A percentile compares a stretch with the other conserved stretches of the same genome.
phyloP scores from a whole-genome alignment of 345 rosid genomes.

The Populus alba region DNA sequence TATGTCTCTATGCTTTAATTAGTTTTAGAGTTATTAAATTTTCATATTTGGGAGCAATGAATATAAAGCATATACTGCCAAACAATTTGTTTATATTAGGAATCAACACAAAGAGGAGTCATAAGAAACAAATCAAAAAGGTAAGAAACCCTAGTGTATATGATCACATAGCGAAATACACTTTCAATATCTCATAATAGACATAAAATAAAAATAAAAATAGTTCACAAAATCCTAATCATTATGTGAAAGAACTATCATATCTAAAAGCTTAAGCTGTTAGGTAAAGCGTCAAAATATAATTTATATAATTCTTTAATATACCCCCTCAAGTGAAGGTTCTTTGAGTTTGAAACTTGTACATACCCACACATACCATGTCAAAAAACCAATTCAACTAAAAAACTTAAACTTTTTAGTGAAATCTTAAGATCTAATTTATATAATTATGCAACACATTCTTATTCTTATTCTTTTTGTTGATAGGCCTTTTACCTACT shows the following conservation, averaged over 20 bases:
- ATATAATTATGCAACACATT: too few species aligned
- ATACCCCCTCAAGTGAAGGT: rapidly evolving
- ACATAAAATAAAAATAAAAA: not conserved
- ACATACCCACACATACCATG: rapidly evolving
- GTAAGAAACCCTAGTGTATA: not conserved
- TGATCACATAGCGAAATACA: not conserved
- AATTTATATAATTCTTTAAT: too few species aligned
- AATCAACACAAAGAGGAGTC: not conserved
- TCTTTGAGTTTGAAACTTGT: rapidly evolving
- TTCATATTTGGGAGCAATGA: not conserved
- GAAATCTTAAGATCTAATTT: too few species aligned
- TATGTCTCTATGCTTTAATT: not conserved
- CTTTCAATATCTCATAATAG: not conserved
- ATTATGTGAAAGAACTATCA: not conserved
- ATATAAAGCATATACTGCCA: not conserved
- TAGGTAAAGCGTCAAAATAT: too few species aligned
- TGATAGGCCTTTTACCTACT: not conserved
- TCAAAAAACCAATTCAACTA: too few species aligned
- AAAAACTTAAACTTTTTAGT: too few species aligned
- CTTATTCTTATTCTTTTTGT: not conserved
- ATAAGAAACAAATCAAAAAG: not conserved
- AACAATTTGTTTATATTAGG: not conserved
- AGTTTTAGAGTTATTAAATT: too few species aligned
- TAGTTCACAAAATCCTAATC: not conserved
- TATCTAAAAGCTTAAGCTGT: rapidly evolving